Base-by-base conservation (phyloP, 495 filamentous ascomycete genomes). In the Xylaria castorea region DNA sequence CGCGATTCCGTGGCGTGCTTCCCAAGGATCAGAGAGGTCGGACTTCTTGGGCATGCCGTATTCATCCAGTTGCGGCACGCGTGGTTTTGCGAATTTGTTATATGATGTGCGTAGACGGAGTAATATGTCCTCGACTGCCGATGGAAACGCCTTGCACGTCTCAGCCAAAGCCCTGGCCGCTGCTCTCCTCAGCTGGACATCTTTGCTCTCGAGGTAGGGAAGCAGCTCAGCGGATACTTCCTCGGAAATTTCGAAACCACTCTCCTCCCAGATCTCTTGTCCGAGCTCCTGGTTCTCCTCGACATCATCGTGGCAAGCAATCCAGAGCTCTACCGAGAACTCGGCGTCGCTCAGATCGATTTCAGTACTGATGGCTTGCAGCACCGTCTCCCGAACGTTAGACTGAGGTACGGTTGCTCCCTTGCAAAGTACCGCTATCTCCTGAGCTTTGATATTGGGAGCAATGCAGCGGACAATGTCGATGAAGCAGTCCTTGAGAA, bases 191-290 rank as follows among this genome's bases (percentile, higher is more conserved):
- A 98, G 87, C 71, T 97, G 93, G 22, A 85, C 83, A 75, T 98
- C 95, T 71, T 87, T 85, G 67, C 88, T 91, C 70, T 92, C 88
- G 38, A 98, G 83, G 74, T 97, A 98, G 0, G 91, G 91, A 62
- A 96, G 84, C 74, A 94, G 90, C 62, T 82, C 79, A 58, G 87
- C 89, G 2, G 93, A 85, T 4, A 90, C 81, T 5, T 91, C 85
- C 66, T 91, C 86, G 0, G 79, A 77, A n/a, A 92, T 81, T 73
- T 94, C 83, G 61, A 99, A 89, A 1, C 87, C 92, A 78, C 95
- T 97, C 72, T 97, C 95, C 79, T 97, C 93, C 96, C 97, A 98
- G 46, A 98, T 98, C 0, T 92, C 89, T 36, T 87, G 87, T 2
- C 92, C 95, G 38, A 97, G 84, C 48, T 97, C 93, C 7, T 85